Base-by-base conservation (phyloP, 768 basidiomycete genomes). In the Strobilomyces echinocephalus region DNA sequence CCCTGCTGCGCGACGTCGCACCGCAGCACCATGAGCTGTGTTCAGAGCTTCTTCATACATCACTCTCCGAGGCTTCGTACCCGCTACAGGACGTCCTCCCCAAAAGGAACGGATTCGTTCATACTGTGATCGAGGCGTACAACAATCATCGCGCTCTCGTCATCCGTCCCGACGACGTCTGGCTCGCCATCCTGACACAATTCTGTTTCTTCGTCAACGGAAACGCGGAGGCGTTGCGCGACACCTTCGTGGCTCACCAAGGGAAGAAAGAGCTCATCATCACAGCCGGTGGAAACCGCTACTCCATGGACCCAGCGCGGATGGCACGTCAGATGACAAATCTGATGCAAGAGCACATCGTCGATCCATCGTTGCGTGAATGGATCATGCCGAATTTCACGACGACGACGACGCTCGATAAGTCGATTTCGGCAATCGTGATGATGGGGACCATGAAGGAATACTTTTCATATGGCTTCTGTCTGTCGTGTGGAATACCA, bases 141-240 rank as follows among this genome's bases (percentile, higher is more conserved):
- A 35, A 35, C 16, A 35, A 14, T 5, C 35, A 35, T 10, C 8
- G 35, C 5, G 35, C 35, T 5, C 35, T 35, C 35, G 16, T 35
- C 35, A 5, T 35, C 5, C 35, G 35, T 14, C 35, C 35, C 8
- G 35, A 35, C 12, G 30, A 79, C 57, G 68, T 78, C 34, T 78
- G 77, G 63, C 56, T 58, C 18, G 53, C 61, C 8, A 58, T 63
- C 49, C 28, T 68, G 50, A 55, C 59, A 2, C 73, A 74, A 52
- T 66, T 72, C 43, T 69, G 54, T 46, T 65, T 69, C 50, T 72
- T 69, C 40, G 69, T 74, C 30, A 72, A 74, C 43, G 69, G 61
- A 5, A 58, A 70, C 30, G 60, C 68, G 0, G 65, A 70, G 44
- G 55, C 56, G 1, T 57, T 75, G 24, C 69, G 69, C 14, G 24